phyloP scores from a whole-genome alignment of 1,284 basidiomycete genomes.

The Marasmius fiardii region DNA sequence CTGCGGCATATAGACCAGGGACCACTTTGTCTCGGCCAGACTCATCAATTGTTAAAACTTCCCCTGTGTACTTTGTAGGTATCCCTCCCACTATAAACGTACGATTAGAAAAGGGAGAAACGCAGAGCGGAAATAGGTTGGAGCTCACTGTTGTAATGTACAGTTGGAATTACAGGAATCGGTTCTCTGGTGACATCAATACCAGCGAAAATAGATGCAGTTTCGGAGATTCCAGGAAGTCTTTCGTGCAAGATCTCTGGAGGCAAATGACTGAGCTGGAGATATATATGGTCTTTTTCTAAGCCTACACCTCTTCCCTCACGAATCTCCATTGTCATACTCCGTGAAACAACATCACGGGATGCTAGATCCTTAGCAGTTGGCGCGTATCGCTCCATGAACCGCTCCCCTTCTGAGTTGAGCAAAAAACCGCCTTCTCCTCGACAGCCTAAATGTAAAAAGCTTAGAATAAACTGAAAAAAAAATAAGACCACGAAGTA shows the following conservation, averaged over 20 bases:
- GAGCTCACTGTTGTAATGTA: conserved; percentile 89
- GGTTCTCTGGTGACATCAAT: conserved; percentile 99
- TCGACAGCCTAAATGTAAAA: conserved; percentile 76
- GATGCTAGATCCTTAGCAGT: conserved; percentile 99
- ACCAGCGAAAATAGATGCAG: conserved; percentile 97
- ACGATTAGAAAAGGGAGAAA: conserved; percentile 17
- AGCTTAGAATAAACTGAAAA: neutral
- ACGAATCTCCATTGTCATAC: conserved; percentile 98
- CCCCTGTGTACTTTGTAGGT: conserved; percentile 97
- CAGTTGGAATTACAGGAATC: conserved; percentile 94
- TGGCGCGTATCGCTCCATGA: conserved; percentile 99
- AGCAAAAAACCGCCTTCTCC: conserved; percentile 99
- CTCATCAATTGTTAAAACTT: conserved; percentile 86
- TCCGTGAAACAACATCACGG: conserved; percentile 98
- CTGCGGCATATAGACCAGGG: conserved; percentile 97
- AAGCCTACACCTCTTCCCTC: conserved; percentile 99
- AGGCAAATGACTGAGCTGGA: conserved; percentile 97
- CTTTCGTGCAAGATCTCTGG: conserved; percentile 96
- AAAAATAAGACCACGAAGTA: neutral
- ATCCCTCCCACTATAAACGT: conserved; percentile 90
- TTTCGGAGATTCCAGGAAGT: conserved; percentile 99
- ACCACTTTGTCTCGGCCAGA: conserved; percentile 93
- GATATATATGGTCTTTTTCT: conserved; percentile 96
- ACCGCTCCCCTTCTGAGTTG: conserved; percentile 98
- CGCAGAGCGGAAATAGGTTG: neutral